A percentile compares a stretch with the other conserved stretches of the same genome.
Conservation (phyloP, 2,329 filamentous ascomycete species). For the Podosphaera xanthii region DNA sequence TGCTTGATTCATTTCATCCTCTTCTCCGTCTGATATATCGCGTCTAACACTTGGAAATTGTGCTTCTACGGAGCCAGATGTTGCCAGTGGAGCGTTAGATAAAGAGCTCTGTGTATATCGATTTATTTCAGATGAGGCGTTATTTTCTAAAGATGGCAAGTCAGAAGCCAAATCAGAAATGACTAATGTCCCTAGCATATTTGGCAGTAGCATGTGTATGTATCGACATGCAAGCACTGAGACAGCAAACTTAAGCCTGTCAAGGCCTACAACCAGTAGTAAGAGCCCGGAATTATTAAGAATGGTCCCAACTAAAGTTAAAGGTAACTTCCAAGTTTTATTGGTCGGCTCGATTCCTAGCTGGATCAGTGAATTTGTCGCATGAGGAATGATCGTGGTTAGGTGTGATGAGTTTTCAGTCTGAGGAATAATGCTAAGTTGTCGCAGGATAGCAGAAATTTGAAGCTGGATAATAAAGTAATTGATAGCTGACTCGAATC, state of each 20-base stretch:
- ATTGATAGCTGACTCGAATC: conserved; percentile 8
- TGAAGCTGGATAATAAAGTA: conserved; percentile 13
- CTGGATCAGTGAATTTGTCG: conserved; percentile 10
- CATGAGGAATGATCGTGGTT: conserved; percentile 13
- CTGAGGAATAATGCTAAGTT: conserved; percentile 13
- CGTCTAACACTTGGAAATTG: conserved; percentile 6
- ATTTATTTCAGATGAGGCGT: conserved; percentile 11
- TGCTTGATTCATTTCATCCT: conserved; percentile 13
- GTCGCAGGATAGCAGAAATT: conserved; percentile 15
- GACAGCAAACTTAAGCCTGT: conserved; percentile 9
- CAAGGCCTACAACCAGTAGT: conserved; percentile 9
- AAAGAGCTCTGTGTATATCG: conserved; percentile 13
- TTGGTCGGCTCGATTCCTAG: conserved; percentile 5
- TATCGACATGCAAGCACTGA: conserved; percentile 11
- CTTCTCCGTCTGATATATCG: conserved; percentile 13
- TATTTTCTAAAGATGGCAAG: conserved; percentile 8
- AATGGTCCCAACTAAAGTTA: conserved; percentile 6
- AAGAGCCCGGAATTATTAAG: conserved; percentile 6
- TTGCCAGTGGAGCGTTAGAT: conserved; percentile 10
- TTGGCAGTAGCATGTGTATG: conserved; percentile 14
- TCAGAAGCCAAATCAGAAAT: conserved; percentile 8
- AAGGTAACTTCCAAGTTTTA: conserved; percentile 5
- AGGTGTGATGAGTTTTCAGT: conserved; percentile 8
- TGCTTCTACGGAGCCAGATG: conserved; percentile 3
- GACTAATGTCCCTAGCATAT: conserved; percentile 13